Conservation (phyloP, 2,329 filamentous ascomycete genomes). For the Fusarium musae region DNA sequence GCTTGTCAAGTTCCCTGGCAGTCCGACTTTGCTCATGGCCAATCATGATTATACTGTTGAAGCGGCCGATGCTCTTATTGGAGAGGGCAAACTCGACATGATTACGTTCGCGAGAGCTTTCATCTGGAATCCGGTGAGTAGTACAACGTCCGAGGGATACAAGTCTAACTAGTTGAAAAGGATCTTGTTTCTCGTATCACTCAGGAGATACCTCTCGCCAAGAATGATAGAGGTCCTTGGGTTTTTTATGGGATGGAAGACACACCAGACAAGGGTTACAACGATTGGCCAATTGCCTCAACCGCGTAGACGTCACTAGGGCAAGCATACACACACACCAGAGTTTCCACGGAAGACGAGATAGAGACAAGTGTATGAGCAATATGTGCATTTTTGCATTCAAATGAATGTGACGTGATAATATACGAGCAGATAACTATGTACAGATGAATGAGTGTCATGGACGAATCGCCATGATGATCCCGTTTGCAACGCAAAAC, state of each 20-base stretch:
- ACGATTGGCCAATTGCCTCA: constrained; percentile 3
- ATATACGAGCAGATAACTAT: constrained; percentile 22
- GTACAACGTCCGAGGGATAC: accelerated
- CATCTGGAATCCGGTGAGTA: constrained; percentile 7
- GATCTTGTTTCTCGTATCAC: constrained; percentile 2
- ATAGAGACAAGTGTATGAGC: neutral
- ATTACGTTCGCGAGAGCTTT: constrained; percentile 1
- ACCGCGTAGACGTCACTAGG: accelerated
- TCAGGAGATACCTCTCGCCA: neutral
- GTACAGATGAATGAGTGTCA: constrained; percentile 14
- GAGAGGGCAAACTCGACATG: neutral
- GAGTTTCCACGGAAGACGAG: accelerated
- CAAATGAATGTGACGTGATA: constrained; percentile 12
- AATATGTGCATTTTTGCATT: constrained; percentile 13
- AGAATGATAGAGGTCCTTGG: neutral
- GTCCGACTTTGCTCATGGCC: neutral
- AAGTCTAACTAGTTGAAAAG: neutral
- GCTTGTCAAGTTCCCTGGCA: constrained; percentile 2
- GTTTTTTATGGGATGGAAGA: neutral
- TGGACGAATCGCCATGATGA: neutral
- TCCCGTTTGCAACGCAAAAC: constrained; percentile 5
- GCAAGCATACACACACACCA: accelerated
- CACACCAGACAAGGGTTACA: neutral
- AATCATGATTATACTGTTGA: constrained; percentile 15
- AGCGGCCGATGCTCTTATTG: neutral